Base-by-base conservation (phyloP, 371 early-diverging fungal genomes). In the Funneliformis caledonium region DNA sequence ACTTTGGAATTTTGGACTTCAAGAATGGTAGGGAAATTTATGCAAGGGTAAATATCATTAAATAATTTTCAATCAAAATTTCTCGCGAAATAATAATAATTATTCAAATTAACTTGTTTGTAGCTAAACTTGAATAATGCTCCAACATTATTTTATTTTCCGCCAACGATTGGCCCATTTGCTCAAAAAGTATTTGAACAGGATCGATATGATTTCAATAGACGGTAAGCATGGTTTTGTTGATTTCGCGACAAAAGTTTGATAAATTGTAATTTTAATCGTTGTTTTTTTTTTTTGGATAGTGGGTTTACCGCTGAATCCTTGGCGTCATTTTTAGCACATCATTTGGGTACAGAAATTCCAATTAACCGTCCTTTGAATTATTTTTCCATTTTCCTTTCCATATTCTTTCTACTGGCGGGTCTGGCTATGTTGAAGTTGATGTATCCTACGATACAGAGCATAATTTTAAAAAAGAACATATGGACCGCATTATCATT, bases 1-100 rank as follows among this genome's bases (percentile, higher is more conserved):
- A 91, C 81, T 93, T 95, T 86, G 93, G 89, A 19, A 85, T 85
- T 64, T 84, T 95, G 69, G 96, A 96, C 82, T 96, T 93, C 75
- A 85, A 85, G 64, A 89, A 89, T 76, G 95, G 94, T 12, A 90
- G 88, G 75, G 91, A 91, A n/a, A 87, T 93, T 61, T 96, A 93
- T 83, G 89, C 89, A 84, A 89, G 88, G 90, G 91, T 91, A 7
- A 26, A 83, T 42, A 77, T 48, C 76, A 72, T 83, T 84, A 33
- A 68, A 22, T 50, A 72, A 50, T 31, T 72, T 2, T 7, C 10
- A 19, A 45, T 72, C 16, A 10, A 31, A 33, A 61, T 69, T 42
- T 8, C n/a, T 16, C 33, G 5, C 8, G 26, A 62, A 62, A 10
- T 10, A 31, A 22, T 26, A 22, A 62, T 26, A 26, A 31, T 9